These are phyloP conservation scores for Stylosanthes scabra DNA, from an alignment of 331 rosid species.

Conservation along the genomic window DNA sequence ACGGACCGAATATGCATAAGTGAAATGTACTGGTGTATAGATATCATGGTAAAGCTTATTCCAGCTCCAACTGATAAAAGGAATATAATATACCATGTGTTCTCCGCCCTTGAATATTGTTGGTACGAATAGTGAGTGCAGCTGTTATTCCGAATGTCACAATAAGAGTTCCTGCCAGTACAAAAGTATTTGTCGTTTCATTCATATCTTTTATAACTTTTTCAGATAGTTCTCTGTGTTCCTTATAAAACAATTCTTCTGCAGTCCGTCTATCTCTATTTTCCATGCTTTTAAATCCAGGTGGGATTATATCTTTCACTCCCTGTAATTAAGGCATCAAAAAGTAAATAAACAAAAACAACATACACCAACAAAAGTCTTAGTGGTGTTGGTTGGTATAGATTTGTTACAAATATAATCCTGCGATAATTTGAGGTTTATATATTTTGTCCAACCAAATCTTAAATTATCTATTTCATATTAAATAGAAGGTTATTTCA, in stretches of 20 bases:
- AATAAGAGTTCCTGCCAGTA: background rate
- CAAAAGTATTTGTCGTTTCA: background rate
- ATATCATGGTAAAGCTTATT: no score
- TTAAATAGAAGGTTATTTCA: no score
- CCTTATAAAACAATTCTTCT: background rate
- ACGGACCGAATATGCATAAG: no score
- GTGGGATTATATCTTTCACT: background rate
- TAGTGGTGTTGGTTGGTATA: no score
- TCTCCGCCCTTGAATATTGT: background rate
- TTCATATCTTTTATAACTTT: background rate
- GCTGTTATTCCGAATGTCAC: background rate
- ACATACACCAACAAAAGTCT: no score
- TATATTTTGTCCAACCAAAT: no score
- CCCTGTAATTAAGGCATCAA: no score
- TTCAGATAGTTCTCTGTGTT: background rate
- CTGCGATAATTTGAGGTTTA: no score
- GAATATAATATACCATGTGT: background rate
- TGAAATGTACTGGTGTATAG: no score
- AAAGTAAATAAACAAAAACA: no score
- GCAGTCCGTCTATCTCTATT: background rate
- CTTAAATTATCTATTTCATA: no score
- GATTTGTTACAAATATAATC: no score
- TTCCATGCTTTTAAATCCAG: background rate
- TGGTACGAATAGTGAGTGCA: background rate
- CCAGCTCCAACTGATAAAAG: background rate